Conservation (phyloP, 106 monocot species). For the Iris macrosiphon region DNA sequence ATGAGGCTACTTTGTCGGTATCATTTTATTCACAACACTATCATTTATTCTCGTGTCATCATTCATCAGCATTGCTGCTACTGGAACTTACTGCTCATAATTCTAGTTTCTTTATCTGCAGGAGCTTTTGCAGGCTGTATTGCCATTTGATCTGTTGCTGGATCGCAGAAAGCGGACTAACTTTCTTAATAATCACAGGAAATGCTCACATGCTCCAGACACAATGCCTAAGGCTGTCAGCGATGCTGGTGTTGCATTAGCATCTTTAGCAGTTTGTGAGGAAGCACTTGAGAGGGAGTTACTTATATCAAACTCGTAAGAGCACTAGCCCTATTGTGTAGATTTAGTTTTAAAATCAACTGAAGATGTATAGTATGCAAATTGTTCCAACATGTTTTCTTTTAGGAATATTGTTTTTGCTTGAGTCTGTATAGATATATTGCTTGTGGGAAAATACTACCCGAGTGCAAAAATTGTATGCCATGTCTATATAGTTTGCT, state of each 20-base stretch:
- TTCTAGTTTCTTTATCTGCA: conserved; percentile 33
- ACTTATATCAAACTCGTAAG: conserved; percentile 92
- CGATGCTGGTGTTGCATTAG: conserved; percentile 77
- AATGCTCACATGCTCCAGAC: conserved; percentile 19
- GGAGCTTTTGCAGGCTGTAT: conserved; percentile 82
- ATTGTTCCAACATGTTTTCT: no score
- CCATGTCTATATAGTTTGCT: no score
- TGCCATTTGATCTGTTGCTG: conserved; percentile 91
- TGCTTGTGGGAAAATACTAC: no score
- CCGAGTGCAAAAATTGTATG: no score
- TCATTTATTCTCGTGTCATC: background rate
- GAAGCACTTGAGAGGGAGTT: conserved; percentile 83
- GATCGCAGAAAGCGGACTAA: conserved; percentile 68
- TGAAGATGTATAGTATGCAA: no score
- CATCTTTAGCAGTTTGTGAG: conserved; percentile 78
- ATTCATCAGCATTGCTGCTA: no score
- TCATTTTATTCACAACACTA: background rate
- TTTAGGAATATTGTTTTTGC: no score
- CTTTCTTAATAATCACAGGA: conserved; percentile 48
- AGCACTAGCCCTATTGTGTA: no score
- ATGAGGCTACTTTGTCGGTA: background rate
- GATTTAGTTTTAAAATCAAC: no score
- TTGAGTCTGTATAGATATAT: no score
- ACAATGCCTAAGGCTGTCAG: conserved; percentile 43
- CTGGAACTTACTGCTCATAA: background rate